A percentile compares a stretch with the other conserved stretches of the same genome.
Conservation (phyloP, 2,329 filamentous ascomycete genomes). For the Elsinoe necatrix region DNA sequence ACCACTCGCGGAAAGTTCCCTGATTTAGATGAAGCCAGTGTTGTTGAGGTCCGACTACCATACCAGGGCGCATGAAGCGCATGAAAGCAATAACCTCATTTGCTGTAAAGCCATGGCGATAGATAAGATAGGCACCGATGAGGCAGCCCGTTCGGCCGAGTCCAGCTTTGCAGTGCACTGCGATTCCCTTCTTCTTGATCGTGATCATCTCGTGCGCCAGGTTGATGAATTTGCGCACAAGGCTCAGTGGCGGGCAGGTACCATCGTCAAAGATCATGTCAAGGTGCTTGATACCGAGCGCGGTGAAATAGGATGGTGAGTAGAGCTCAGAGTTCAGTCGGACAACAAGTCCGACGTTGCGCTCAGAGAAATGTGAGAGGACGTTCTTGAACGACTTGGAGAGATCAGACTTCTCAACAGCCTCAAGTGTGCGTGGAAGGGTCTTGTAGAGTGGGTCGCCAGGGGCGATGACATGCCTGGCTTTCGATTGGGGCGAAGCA, state of each 20-base stretch:
- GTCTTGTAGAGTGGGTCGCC: conserved; percentile 64
- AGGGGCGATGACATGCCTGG: conserved; percentile 62
- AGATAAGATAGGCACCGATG: conserved; percentile 96
- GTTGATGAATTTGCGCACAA: conserved; percentile 92
- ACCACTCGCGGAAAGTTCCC: conserved; percentile 96
- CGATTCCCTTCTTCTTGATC: conserved; percentile 82
- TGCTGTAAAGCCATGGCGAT: conserved; percentile 92
- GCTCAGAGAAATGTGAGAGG: conserved; percentile 74
- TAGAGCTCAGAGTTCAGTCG: conserved; percentile 93
- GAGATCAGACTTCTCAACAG: conserved; percentile 58
- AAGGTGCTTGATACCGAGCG: conserved; percentile 85
- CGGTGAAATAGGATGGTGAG: conserved; percentile 93
- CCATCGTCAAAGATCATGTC: conserved; percentile 99
- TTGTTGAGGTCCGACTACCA: conserved; percentile 97
- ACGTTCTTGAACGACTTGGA: conserved; percentile 94
- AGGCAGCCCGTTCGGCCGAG: conserved; percentile 90
- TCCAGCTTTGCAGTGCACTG: conserved; percentile 97
- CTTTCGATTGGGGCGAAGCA: conserved; percentile 81
- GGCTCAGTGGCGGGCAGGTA: conserved; percentile 78
- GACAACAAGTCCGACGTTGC: conserved; percentile 87
- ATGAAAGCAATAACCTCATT: conserved; percentile 96
- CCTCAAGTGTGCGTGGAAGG: conserved; percentile 67
- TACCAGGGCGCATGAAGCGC: conserved; percentile 96
- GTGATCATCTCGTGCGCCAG: conserved; percentile 92
- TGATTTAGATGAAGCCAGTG: conserved; percentile 99